Evolutionary conservation across 306 rosid genomes (phyloP).

Genomic region (Echinosophora koreensis): DNA sequence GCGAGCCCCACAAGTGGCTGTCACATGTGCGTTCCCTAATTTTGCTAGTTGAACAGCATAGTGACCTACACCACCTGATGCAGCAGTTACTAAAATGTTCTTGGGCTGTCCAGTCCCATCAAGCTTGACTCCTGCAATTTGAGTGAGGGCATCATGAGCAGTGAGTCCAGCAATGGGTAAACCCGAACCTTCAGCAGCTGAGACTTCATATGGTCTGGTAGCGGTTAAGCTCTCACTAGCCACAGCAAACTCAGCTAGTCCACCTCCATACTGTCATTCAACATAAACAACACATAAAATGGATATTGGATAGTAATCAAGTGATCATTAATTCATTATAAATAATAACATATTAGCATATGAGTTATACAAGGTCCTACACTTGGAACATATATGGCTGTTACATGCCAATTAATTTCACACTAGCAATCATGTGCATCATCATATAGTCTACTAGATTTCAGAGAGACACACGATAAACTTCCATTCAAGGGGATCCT

Average conservation of each 20-base stretch:
- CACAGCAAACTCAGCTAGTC: constrained; percentile 67
- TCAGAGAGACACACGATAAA: background rate
- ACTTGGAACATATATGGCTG: background rate
- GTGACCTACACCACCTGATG: constrained; percentile 70
- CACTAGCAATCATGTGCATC: background rate
- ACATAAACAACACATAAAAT: constrained; percentile 13
- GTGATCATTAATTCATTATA: too few species aligned
- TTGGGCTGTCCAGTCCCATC: constrained; percentile 59
- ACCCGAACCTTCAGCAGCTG: constrained; percentile 65
- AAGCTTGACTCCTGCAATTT: constrained; percentile 69
- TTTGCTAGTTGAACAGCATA: constrained; percentile 80
- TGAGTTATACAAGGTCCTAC: background rate
- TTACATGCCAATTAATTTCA: constrained; percentile 8
- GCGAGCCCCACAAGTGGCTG: constrained; percentile 81
- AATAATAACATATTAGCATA: background rate
- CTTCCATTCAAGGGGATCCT: constrained; percentile 1
- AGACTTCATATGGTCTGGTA: constrained; percentile 63
- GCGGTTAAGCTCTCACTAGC: constrained; percentile 58
- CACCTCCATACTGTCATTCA: constrained; percentile 75
- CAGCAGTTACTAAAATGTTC: constrained; percentile 67
- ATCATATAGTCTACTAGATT: constrained; percentile 8
- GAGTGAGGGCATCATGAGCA: constrained; percentile 73
- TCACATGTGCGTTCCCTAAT: constrained; percentile 64
- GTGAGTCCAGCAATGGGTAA: constrained; percentile 74
- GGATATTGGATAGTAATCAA: background rate